A percentile compares a stretch with the other conserved stretches of the same genome.
Evolutionary conservation across 179 eudicot species (phyloP).

Genomic region (Silene coronaria): DNA sequence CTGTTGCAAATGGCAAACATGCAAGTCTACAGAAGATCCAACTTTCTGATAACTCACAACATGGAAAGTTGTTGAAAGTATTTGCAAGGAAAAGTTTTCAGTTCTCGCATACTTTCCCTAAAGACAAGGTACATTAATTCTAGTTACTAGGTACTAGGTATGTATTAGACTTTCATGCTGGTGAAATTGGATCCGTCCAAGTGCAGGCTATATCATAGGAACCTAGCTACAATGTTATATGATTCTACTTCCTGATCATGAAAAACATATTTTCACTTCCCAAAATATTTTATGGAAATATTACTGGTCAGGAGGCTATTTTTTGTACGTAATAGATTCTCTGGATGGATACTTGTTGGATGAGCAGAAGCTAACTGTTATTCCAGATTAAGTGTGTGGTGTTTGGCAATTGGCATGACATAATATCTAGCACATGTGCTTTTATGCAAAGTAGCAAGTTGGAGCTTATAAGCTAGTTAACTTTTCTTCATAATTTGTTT

Average conservation of each 20-base stretch:
- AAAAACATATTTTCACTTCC: not conserved
- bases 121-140: constrained; percentile 50
- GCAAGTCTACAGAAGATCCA: constrained; percentile 41
- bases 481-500: no score
- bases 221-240: not conserved
- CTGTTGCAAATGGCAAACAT: constrained; percentile 27
- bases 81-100: constrained; percentile 54
- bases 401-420: no score
- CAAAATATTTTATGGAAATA: not conserved
- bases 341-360: no score
- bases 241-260: not conserved
- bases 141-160: not conserved
- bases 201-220: not conserved
- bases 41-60: constrained; percentile 24
- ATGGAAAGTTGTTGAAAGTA: constrained; percentile 40
- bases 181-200: not conserved
- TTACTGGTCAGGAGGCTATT: not conserved
- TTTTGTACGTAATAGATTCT: no score
- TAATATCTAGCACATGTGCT: no score
- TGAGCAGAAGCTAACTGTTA: no score
- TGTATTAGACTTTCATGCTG: not conserved
- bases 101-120: constrained; percentile 66
- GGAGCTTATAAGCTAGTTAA: no score
- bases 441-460: no score
- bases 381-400: no score